These are phyloP conservation scores for Solanum clarkiae DNA, from an alignment of 257 asterid genomes.

Conservation along the genomic window DNA sequence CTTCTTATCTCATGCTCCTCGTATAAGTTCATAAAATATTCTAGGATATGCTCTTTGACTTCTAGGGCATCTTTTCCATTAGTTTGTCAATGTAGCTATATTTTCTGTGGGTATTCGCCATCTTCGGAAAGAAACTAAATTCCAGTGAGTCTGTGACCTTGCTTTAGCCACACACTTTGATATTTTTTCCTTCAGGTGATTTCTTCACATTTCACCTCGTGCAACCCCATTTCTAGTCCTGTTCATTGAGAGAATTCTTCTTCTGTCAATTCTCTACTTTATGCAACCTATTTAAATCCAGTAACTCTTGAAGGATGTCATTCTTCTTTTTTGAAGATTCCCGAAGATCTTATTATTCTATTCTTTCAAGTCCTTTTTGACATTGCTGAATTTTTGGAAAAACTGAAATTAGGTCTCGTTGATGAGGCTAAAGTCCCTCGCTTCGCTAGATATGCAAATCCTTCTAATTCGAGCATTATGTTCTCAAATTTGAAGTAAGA, in stretches of 20 bases:
- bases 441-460: background rate
- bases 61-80: background rate
- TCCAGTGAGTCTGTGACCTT: background rate
- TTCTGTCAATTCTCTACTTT: background rate
- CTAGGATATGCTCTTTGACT: background rate
- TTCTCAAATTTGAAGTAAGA: background rate
- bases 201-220: background rate
- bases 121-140: background rate
- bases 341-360: background rate
- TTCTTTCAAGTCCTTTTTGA: background rate
- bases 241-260: background rate
- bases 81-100: background rate
- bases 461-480: background rate
- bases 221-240: background rate
- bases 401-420: background rate
- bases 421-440: background rate
- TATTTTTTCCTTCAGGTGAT: background rate
- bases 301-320: background rate
- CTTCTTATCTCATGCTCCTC: background rate
- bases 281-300: background rate
- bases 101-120: background rate
- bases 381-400: background rate
- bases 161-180: background rate
- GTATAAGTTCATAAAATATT: background rate
- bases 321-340: background rate